Conservation (phyloP, 805 yeast species). For the Peterozyma toletana region DNA sequence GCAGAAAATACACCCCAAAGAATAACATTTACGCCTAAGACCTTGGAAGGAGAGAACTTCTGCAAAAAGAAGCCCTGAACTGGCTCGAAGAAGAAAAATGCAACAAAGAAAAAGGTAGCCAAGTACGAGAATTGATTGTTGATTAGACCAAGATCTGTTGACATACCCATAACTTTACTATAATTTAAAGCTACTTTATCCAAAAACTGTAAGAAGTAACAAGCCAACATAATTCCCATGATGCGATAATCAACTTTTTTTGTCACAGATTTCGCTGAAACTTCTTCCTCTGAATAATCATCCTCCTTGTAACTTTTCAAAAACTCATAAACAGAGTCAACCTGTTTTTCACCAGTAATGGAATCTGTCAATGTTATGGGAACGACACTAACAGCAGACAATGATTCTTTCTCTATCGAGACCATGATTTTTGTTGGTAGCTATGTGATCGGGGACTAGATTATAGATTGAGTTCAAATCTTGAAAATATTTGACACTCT, state of each 20-base stretch:
- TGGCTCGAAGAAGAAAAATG: constrained; percentile 50
- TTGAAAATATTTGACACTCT: no score
- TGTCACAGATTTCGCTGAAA: constrained; percentile 3
- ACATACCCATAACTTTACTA: constrained; percentile 59
- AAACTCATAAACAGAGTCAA: no score
- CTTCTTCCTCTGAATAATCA: no score
- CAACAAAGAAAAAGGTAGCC: constrained; percentile 45
- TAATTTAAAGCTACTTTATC: constrained; percentile 50
- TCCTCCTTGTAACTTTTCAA: no score
- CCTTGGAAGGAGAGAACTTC: constrained; percentile 44
- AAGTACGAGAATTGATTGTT: constrained; percentile 42
- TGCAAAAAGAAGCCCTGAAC: constrained; percentile 35
- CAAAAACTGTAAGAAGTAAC: constrained; percentile 50
- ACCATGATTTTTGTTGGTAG: no score
- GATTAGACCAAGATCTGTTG: constrained; percentile 32
- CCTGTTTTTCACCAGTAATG: no score
- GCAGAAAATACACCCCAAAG: constrained; percentile 50
- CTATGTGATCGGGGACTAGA: no score
- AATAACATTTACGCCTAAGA: constrained; percentile 35
- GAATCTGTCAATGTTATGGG: no score
- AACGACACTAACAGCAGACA: no score
- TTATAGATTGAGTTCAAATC: no score
- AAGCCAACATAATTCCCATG: constrained; percentile 41
- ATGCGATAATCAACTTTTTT: constrained; percentile 41
- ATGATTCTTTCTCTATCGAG: no score